These are phyloP conservation scores for Aeschynomene evenia DNA, from an alignment of 306 rosid genomes.

Conservation along the genomic window DNA sequence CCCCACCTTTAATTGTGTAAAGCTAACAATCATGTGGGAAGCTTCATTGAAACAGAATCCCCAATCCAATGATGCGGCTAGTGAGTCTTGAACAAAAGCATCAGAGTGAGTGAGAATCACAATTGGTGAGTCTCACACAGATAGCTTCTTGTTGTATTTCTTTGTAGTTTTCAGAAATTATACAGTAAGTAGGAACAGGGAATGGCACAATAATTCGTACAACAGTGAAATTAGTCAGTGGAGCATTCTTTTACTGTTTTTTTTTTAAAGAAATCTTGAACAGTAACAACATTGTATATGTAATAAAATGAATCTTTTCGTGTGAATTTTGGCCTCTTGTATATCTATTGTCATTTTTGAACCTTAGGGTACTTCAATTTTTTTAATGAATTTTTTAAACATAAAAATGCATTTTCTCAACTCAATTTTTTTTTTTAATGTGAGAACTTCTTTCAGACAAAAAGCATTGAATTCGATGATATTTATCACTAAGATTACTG, in stretches of 20 bases:
- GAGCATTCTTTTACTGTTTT: slow-evolving; percentile 12
- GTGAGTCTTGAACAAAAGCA: slow-evolving; percentile 23
- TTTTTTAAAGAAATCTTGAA: background rate
- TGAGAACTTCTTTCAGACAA: background rate
- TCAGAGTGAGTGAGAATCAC: slow-evolving; percentile 9
- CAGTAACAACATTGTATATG: slow-evolving; percentile 35
- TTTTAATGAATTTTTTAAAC: too few species aligned
- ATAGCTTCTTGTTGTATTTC: slow-evolving; percentile 5
- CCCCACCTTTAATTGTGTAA: slow-evolving; percentile 1
- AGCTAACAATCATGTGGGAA: slow-evolving; percentile 14
- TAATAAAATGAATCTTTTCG: background rate
- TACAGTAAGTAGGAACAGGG: slow-evolving; percentile 9
- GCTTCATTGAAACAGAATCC: background rate
- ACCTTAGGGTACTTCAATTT: too few species aligned
- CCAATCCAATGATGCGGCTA: slow-evolving; percentile 3
- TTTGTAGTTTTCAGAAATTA: slow-evolving; percentile 23
- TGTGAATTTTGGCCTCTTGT: slow-evolving; percentile 12
- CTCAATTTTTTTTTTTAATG: background rate
- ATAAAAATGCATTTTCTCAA: too few species aligned
- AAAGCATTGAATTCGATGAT: background rate
- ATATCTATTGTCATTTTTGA: background rate
- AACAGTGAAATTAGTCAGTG: slow-evolving; percentile 29
- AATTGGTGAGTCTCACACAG: background rate
- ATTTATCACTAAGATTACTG: too few species aligned
- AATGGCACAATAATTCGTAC: slow-evolving; percentile 33